These are phyloP conservation scores for Austroboletus rostrupii DNA, from an alignment of 1,284 basidiomycete species.

Conservation along the genomic window DNA sequence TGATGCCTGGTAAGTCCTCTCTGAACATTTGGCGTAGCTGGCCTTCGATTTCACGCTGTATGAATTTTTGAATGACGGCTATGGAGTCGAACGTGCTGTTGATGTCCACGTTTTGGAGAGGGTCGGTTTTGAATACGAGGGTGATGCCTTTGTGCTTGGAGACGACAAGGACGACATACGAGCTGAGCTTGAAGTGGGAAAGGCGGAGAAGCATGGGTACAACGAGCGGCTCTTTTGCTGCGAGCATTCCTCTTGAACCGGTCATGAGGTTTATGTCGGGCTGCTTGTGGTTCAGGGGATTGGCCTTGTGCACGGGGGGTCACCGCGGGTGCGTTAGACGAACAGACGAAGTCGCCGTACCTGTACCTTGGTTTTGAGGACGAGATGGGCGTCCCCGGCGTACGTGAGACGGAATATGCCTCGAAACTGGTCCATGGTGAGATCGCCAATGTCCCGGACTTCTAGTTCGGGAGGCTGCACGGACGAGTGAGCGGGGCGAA, in stretches of 20 bases:
- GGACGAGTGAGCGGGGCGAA: slow-evolving; percentile 6
- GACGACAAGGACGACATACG: slow-evolving; percentile 96
- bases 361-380: slow-evolving; percentile 95
- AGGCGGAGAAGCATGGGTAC: slow-evolving; percentile 99
- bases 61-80: slow-evolving; percentile 94
- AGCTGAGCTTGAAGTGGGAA: slow-evolving; percentile 88
- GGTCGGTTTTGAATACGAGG: slow-evolving; percentile 99
- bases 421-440: slow-evolving; percentile 93
- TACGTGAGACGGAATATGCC: slow-evolving; percentile 97
- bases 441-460: slow-evolving; percentile 95
- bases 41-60: slow-evolving; percentile 94
- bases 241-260: slow-evolving; percentile 79
- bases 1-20: slow-evolving; percentile 95
- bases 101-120: slow-evolving; percentile 96
- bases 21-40: slow-evolving; percentile 98
- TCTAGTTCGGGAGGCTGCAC: slow-evolving; percentile 91
- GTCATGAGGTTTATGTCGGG: slow-evolving; percentile 76
- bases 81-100: slow-evolving; percentile 98
- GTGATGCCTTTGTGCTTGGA: slow-evolving; percentile 98
- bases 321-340: not conserved
- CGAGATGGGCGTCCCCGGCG: slow-evolving; percentile 92
- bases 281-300: slow-evolving; percentile 90
- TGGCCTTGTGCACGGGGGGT: slow-evolving; percentile 56
- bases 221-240: slow-evolving; percentile 88
- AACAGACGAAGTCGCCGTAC: slow-evolving; percentile 38